Percentiles rank a stretch among this genome's conserved stretches.
Conservation (phyloP, 1,284 basidiomycete genomes). For the Apiotrichum siamense region DNA sequence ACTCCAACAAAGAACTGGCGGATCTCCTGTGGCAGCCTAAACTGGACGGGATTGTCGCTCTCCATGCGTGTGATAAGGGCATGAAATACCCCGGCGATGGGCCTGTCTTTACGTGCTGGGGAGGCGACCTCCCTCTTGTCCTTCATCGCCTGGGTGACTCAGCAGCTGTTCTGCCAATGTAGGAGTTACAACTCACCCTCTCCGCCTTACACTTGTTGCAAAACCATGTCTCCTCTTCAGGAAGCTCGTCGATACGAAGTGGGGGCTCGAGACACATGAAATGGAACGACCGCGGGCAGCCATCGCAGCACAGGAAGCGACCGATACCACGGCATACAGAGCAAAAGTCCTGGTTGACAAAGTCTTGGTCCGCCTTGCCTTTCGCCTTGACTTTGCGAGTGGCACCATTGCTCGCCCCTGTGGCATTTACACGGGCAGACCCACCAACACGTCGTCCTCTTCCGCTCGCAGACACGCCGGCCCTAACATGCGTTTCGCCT, state of each 20-base stretch:
- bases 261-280: slow-evolving; percentile 94
- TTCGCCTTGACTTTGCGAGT: slow-evolving; percentile 25
- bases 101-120: slow-evolving; percentile 16
- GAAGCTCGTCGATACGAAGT: slow-evolving; percentile 75
- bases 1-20: slow-evolving; percentile 77
- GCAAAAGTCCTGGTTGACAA: slow-evolving; percentile 83
- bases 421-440: slow-evolving; percentile 8
- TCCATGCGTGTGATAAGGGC: slow-evolving; percentile 32
- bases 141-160: not conserved
- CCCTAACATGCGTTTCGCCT: slow-evolving; percentile 22
- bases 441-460: slow-evolving; percentile 38
- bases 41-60: slow-evolving; percentile 57
- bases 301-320: slow-evolving; percentile 90
- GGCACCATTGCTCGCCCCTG: slow-evolving; percentile 3
- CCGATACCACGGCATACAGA: slow-evolving; percentile 71
- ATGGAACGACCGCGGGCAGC: slow-evolving; percentile 93
- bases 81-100: slow-evolving; percentile 33
- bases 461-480: slow-evolving; percentile 37
- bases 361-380: slow-evolving; percentile 24
- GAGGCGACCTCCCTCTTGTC: slow-evolving; percentile 3
- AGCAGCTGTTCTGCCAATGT: not conserved
- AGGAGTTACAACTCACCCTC: slow-evolving; percentile 24
- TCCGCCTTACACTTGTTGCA: slow-evolving; percentile 53
- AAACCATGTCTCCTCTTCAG: slow-evolving; percentile 86
- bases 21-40: slow-evolving; percentile 78